phyloP scores from a whole-genome alignment of 495 filamentous ascomycete species.

The Rhizodiscina lignyota region DNA sequence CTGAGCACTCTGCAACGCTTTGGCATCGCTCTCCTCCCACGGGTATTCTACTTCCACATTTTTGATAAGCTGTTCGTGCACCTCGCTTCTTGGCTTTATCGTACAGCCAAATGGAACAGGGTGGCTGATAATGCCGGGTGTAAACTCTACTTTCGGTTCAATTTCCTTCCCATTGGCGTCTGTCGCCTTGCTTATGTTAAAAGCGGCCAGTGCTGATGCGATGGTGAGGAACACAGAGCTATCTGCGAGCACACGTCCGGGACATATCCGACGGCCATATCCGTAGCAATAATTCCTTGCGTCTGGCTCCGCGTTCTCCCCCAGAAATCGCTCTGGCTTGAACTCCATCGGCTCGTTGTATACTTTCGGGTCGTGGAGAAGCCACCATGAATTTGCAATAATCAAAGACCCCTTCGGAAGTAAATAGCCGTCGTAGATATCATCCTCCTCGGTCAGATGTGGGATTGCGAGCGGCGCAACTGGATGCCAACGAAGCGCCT shows the following conservation, averaged over 20 bases:
- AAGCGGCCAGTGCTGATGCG: constrained; percentile 21
- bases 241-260: constrained; percentile 23
- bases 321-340: constrained; percentile 25
- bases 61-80: constrained; percentile 19
- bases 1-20: constrained; percentile 4
- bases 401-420: constrained; percentile 30
- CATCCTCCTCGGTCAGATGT: constrained; percentile 35
- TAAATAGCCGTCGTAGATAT: constrained; percentile 23
- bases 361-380: constrained; percentile 18
- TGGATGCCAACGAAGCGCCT: constrained; percentile 29
- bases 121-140: constrained; percentile 24
- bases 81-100: constrained; percentile 19
- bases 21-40: constrained; percentile 28
- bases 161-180: constrained; percentile 17
- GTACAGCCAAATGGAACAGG: constrained; percentile 20
- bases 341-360: constrained; percentile 22
- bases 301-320: constrained; percentile 15
- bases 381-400: constrained; percentile 24
- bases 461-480: constrained; percentile 31
- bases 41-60: constrained; percentile 25
- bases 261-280: constrained; percentile 26
- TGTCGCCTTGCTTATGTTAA: constrained; percentile 20
- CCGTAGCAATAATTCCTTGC: constrained; percentile 19
- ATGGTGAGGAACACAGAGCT: constrained; percentile 22
- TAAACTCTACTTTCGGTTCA: constrained; percentile 15